phyloP scores from a whole-genome alignment of 768 basidiomycete genomes.

The Obba rivulosa region DNA sequence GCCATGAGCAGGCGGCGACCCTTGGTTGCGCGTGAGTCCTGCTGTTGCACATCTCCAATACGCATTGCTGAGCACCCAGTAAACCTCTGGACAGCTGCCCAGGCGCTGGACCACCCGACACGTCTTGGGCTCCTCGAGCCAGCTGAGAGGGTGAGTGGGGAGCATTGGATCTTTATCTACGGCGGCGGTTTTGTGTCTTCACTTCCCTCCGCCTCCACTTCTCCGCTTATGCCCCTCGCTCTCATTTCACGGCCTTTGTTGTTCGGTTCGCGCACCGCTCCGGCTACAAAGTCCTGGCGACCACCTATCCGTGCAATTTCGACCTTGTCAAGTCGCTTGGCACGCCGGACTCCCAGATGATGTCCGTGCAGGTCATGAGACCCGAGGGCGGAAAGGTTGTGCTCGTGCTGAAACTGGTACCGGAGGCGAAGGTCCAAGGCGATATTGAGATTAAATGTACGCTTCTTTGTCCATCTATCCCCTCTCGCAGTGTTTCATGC shows the following conservation, averaged over 20 bases:
- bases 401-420: conserved; percentile 1
- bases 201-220: background rate
- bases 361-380: conserved; percentile 3
- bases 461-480: background rate
- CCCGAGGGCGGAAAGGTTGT: conserved; percentile 6
- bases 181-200: conserved; percentile 19
- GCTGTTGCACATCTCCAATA: background rate
- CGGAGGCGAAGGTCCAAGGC: conserved; percentile 7
- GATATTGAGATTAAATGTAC: conserved; percentile 13
- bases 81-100: conserved; percentile 19
- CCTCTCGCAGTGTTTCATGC: background rate
- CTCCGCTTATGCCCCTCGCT: conserved; percentile 5
- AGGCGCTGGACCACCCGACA: conserved; percentile 18
- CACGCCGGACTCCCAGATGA: conserved; percentile 15
- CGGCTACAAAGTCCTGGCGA: conserved; percentile 26
- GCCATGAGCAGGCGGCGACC: conserved; percentile 10
- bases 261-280: conserved; percentile 24
- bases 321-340: conserved; percentile 32
- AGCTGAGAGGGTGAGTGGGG: conserved; percentile 5
- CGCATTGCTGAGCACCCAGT: background rate
- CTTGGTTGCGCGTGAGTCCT: conserved; percentile 6
- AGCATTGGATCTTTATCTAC: conserved; percentile 21
- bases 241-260: conserved; percentile 26
- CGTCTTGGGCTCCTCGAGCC: conserved; percentile 18
- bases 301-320: conserved; percentile 28